Percentiles rank a stretch among this genome's conserved stretches.
Conservation (phyloP, 306 rosid genomes). For the Pterocarpus santalinus region DNA sequence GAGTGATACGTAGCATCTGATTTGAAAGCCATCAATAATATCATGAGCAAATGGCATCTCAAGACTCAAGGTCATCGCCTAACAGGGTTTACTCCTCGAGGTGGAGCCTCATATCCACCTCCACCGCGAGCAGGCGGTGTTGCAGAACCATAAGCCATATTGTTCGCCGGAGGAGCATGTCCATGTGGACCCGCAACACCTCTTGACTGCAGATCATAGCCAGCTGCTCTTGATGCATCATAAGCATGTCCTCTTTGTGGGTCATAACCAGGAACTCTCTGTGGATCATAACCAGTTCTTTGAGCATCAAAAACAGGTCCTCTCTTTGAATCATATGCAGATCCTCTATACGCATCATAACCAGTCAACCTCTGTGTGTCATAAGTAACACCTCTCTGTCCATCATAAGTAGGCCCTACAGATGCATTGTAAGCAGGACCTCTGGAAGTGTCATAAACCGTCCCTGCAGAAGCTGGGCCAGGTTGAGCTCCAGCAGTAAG, state of each 20-base stretch:
- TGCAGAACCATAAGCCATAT: slow-evolving; percentile 66
- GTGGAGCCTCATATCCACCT: slow-evolving; percentile 62
- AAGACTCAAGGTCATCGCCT: slow-evolving; percentile 64
- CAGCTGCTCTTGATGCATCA: slow-evolving; percentile 62
- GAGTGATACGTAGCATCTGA: slow-evolving; percentile 8
- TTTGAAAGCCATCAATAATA: slow-evolving; percentile 9
- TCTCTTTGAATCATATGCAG: slow-evolving; percentile 57
- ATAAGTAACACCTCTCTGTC: slow-evolving; percentile 57
- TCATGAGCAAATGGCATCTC: slow-evolving; percentile 28
- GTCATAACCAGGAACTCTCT: slow-evolving; percentile 61
- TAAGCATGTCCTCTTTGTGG: slow-evolving; percentile 57
- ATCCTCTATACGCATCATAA: slow-evolving; percentile 64
- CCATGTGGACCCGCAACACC: slow-evolving; percentile 70
- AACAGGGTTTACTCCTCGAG: slow-evolving; percentile 72
- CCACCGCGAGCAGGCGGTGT: slow-evolving; percentile 71
- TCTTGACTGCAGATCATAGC: slow-evolving; percentile 75
- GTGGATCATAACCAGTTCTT: slow-evolving; percentile 64
- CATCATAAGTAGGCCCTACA: slow-evolving; percentile 67
- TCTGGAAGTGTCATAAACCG: slow-evolving; percentile 62
- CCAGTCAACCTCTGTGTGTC: slow-evolving; percentile 68
- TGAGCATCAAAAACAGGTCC: slow-evolving; percentile 59
- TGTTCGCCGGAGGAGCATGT: slow-evolving; percentile 56
- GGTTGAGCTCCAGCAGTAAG: slow-evolving; percentile 68
- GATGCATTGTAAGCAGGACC: slow-evolving; percentile 58
- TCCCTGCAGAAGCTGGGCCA: slow-evolving; percentile 54